Base-by-base conservation (phyloP, 352 stramenopile genomes). In the Pythium brassicae region DNA sequence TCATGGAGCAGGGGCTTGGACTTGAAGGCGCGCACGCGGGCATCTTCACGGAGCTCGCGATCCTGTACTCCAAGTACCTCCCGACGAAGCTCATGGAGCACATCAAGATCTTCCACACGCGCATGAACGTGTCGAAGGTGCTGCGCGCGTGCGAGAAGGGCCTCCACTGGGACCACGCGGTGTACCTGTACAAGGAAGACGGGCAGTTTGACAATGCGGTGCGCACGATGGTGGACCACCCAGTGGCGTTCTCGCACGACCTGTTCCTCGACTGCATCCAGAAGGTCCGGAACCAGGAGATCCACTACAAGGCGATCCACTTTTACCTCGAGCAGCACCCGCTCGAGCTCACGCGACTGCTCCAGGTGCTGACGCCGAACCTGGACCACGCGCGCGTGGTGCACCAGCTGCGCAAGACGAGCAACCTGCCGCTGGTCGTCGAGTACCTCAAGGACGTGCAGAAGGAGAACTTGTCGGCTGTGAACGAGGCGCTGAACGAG, bases 41-140 rank as follows among this genome's bases (percentile, higher is more conserved):
- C 50, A 98, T 99, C 59, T 99, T 99, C 72, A 99, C 98, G 26
- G 97, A 99, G 79, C 83, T 99, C 46, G 97, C 93, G 42, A 97
- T 99, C 46, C 72, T 99, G 50, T 99, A 99, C 87, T 98, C 97
- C 22, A 99, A 99, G 81, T 98, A 99, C 83, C 74, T 97, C 52
- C 96, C 97, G 26, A 88, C 97, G 22, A 99, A 99, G 83, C 80
- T 99, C 22, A 99, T 99, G 97, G 97, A 99, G 66, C 97, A 99
- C 76, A 94, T 99, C 76, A 99, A 99, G 81, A 98, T 99, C 50
- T 99, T 99, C 86, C 98, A 98, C 82, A 97, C 78, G 59, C 97
- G 98, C 59, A 98, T 99, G 82, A 99, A 99, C 77, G 89, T 99
- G 47, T 97, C 94, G 55, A 99, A 99, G 84, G 81, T 97, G 34